These are phyloP conservation scores for Pseudogymnoascus sp. DNA, from an alignment of 2,329 filamentous ascomycete species.

Conservation along the genomic window DNA sequence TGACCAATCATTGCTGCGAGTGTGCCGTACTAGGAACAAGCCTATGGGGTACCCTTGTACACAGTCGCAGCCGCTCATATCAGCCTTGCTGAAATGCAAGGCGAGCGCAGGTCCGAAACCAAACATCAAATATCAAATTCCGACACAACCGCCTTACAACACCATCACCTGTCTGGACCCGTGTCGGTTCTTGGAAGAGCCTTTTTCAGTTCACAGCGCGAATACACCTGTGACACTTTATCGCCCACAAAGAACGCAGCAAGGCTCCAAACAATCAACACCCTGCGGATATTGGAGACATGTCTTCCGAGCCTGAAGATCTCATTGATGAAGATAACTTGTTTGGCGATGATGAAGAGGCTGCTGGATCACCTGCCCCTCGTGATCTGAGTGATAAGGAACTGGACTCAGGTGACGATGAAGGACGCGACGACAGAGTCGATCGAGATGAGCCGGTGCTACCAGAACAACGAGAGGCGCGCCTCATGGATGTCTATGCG, in stretches of 20 bases:
- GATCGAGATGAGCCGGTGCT: conserved; percentile 35
- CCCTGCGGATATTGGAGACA: not conserved
- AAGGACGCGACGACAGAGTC: conserved; percentile 51
- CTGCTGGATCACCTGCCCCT: conserved; percentile 8
- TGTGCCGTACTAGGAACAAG: not conserved
- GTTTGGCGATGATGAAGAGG: conserved; percentile 48
- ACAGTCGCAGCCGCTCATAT: conserved; percentile 2
- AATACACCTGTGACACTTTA: not conserved
- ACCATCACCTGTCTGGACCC: not conserved
- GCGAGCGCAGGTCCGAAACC: conserved; percentile 5
- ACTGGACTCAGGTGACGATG: conserved; percentile 53
- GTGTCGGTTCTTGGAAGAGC: not conserved
- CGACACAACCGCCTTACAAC: not conserved
- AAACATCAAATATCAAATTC: not conserved
- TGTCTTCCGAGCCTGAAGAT: conserved; percentile 24
- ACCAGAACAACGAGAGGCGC: conserved; percentile 33
- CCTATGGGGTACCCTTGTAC: not conserved
- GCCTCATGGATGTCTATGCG: conserved; percentile 55
- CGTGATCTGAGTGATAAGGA: conserved; percentile 50
- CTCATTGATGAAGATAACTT: conserved; percentile 48
- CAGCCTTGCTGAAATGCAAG: conserved; percentile 2
- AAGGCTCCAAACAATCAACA: not conserved
- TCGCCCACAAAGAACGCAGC: not conserved
- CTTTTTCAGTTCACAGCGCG: not conserved
- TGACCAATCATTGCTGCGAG: not conserved